Conservation (phyloP, 371 early-diverging fungal genomes). For the Apophysomyces elegans region DNA sequence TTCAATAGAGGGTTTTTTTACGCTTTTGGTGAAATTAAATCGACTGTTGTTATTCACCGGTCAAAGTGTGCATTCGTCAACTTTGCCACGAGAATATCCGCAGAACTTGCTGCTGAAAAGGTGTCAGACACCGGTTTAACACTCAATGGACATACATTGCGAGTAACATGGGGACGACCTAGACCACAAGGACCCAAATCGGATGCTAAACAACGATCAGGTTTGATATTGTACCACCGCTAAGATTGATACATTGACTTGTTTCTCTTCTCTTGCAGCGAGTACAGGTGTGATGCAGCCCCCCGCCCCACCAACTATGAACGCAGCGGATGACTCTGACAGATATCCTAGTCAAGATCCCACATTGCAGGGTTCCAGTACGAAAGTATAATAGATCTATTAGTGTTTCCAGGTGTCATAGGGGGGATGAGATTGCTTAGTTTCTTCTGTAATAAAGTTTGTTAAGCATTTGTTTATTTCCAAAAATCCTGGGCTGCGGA, state of each 20-base stretch:
- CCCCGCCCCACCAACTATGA: slow-evolving; percentile 50
- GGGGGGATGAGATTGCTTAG: background rate
- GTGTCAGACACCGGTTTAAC: slow-evolving; percentile 51
- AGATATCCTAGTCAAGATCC: slow-evolving; percentile 59
- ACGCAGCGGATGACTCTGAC: slow-evolving; percentile 21
- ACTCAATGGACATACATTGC: slow-evolving; percentile 53
- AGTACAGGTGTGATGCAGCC: slow-evolving; percentile 33
- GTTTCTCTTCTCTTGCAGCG: slow-evolving; percentile 14
- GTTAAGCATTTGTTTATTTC: too few species aligned
- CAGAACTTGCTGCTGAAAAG: slow-evolving; percentile 76
- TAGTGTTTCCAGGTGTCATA: background rate
- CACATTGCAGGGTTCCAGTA: slow-evolving; percentile 43
- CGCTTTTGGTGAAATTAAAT: slow-evolving; percentile 88
- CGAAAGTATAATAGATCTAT: slow-evolving; percentile 15
- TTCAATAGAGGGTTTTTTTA: slow-evolving; percentile 69
- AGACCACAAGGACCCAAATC: slow-evolving; percentile 60
- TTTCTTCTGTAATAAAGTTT: background rate
- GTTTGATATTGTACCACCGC: background rate
- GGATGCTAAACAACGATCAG: slow-evolving; percentile 32
- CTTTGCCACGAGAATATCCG: slow-evolving; percentile 74
- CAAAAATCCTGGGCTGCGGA: too few species aligned
- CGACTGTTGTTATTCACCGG: slow-evolving; percentile 79
- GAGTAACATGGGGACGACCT: slow-evolving; percentile 69
- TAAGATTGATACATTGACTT: background rate
- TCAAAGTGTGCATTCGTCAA: slow-evolving; percentile 91